Percentiles rank a stretch among this genome's conserved stretches.
phyloP scores from a whole-genome alignment of 371 early-diverging fungal genomes.

The Rhizopus delemar region DNA sequence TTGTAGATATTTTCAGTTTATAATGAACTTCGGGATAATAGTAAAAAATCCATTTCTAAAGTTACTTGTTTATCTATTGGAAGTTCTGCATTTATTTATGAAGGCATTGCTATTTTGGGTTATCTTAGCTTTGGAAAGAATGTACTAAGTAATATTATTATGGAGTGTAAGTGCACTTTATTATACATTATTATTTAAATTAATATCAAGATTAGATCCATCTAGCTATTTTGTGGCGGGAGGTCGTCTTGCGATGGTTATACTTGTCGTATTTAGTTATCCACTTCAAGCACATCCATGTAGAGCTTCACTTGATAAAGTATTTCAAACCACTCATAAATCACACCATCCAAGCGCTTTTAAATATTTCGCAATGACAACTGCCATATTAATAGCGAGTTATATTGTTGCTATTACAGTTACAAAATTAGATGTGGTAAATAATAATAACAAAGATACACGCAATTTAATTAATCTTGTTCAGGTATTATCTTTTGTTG shows the following conservation, averaged over 20 bases:
- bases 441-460: not conserved
- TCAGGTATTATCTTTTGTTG: slow-evolving; percentile 89
- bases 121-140: slow-evolving; percentile 94
- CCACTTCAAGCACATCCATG: slow-evolving; percentile 98
- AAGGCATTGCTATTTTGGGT: slow-evolving; percentile 88
- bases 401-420: slow-evolving; percentile 80
- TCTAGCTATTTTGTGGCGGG: slow-evolving; percentile 73
- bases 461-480: slow-evolving; percentile 3
- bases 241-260: slow-evolving; percentile 87
- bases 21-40: slow-evolving; percentile 89
- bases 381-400: slow-evolving; percentile 65
- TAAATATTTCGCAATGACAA: slow-evolving; percentile 72
- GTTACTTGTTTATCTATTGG: slow-evolving; percentile 79
- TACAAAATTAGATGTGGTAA: slow-evolving; percentile 72
- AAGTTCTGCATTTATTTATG: slow-evolving; percentile 82
- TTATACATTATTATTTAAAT: not conserved
- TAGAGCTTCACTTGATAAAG: slow-evolving; percentile 89
- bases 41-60: slow-evolving; percentile 58
- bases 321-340: slow-evolving; percentile 27
- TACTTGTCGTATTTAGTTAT: slow-evolving; percentile 93
- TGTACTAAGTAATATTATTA: slow-evolving; percentile 89
- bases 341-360: slow-evolving; percentile 31
- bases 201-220: slow-evolving; percentile 50
- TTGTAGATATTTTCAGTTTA: slow-evolving; percentile 85
- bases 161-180: slow-evolving; percentile 64